Evolutionary conservation across 495 filamentous ascomycete genomes (phyloP).

Genomic region (Xylaria grammica): DNA sequence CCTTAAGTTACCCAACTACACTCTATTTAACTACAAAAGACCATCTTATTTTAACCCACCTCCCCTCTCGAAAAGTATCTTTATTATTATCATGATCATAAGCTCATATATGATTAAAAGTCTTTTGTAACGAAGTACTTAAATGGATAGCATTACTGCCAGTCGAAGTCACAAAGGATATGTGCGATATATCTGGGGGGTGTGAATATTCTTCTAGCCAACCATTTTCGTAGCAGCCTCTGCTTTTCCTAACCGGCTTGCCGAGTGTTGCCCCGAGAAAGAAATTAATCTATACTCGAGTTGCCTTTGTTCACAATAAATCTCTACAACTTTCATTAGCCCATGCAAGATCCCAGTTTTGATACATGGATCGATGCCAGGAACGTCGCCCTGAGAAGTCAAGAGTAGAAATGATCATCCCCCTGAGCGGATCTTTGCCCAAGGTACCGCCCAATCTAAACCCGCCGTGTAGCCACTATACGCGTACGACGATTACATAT

Average conservation of each 20-base stretch:
- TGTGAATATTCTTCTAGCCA: slow-evolving; percentile 5
- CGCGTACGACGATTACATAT: background rate
- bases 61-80: too few species aligned
- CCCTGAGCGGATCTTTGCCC: background rate
- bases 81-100: background rate
- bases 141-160: background rate
- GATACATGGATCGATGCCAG: slow-evolving; percentile 14
- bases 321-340: slow-evolving; percentile 7
- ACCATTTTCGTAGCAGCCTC: background rate
- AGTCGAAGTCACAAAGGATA: background rate
- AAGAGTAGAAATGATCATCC: slow-evolving; percentile 11
- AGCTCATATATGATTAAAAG: background rate
- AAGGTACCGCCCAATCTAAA: background rate
- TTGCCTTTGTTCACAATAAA: slow-evolving; percentile 8
- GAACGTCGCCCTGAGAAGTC: slow-evolving; percentile 2
- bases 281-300: slow-evolving; percentile 13
- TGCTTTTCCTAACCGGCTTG: background rate
- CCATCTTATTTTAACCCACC: background rate
- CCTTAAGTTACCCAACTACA: background rate
- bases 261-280: background rate
- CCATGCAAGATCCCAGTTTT: slow-evolving; percentile 14
- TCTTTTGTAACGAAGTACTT: background rate
- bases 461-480: background rate
- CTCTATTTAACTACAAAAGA: background rate
- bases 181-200: background rate